Base-by-base conservation (phyloP, 805 yeast genomes). In the Saccharomycopsis sp. region DNA sequence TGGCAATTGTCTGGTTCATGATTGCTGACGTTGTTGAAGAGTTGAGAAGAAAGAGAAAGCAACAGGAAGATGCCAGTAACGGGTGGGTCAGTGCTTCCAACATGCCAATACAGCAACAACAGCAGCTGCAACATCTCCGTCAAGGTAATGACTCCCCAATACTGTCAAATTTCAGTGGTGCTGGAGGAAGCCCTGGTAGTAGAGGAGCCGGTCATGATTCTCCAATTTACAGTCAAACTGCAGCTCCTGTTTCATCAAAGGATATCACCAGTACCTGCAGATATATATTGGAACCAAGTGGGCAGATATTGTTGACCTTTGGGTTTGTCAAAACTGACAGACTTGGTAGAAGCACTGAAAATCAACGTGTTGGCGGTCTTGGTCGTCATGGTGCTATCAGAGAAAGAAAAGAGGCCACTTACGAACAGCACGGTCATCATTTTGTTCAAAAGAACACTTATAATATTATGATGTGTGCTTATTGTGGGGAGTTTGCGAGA, bases 341-440 rank as follows among this genome's bases (percentile, higher is more conserved):
- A 10, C 10, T 21, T 12, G 21, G 23, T 3, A 23, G 32, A 10
- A 39, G 34, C 20, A 34, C 30, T 9, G 15, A 18, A 9, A 20
- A n/a, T 21, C 9, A 25, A 10, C n/a, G n/a, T n/a, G 62, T 72
- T 35, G 81, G 81, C 39, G 85, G 85, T 0, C 67, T 82, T 40
- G 89, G 86, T 25, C 94, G 99, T 69, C 96, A 89, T 57, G 97
- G 96, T 65, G 99, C 99, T 48, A 89, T 92, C 50, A 81, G 95
- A 54, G 92, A 86, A 60, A 78, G 88, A 64, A 86, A 88, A 52
- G 75, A 71, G 42, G 94, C 84, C 51, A 85, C 92, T 2, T 84
- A 78, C 57, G 96, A 89, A 61, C 92, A 86, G 53, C 94, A 86
- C 57, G 99, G 99, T 13, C 99, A 92, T 63, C 94, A 86, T 60